These are phyloP conservation scores for Kodamaea derodonti DNA, from an alignment of 1,139 yeast genomes.

Conservation along the genomic window DNA sequence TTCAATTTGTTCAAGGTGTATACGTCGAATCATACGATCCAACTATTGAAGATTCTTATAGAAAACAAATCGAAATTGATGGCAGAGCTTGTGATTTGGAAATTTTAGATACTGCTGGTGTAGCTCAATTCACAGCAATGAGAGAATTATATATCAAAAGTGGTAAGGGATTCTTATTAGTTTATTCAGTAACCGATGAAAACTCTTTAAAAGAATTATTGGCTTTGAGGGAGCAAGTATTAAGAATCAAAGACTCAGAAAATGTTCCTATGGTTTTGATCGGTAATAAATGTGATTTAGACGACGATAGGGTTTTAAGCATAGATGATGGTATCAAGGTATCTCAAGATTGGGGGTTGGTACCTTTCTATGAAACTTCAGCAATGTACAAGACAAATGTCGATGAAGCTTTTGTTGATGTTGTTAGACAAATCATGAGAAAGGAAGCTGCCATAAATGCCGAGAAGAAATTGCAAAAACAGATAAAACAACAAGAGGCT, in stretches of 20 bases:
- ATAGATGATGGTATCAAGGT: constrained; percentile 79
- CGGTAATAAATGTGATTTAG: constrained; percentile 84
- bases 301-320: constrained; percentile 68
- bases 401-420: constrained; percentile 83
- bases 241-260: constrained; percentile 77
- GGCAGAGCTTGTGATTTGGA: constrained; percentile 87
- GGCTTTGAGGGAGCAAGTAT: constrained; percentile 82
- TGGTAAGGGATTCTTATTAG: constrained; percentile 49
- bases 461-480: constrained; percentile 46
- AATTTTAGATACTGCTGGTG: constrained; percentile 51
- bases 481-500: constrained; percentile 23
- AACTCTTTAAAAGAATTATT: constrained; percentile 77
- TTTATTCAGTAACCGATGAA: constrained; percentile 86
- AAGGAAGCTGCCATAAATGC: constrained; percentile 56
- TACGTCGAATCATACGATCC: constrained; percentile 48
- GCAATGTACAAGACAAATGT: constrained; percentile 90
- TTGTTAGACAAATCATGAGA: constrained; percentile 84
- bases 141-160: constrained; percentile 63
- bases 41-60: constrained; percentile 67
- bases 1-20: constrained; percentile 49
- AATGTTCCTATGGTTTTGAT: constrained; percentile 82
- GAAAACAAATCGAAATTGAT: constrained; percentile 89
- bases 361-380: constrained; percentile 90
- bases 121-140: constrained; percentile 53
- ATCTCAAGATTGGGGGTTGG: constrained; percentile 83